Conservation (phyloP, 2,329 filamentous ascomycete species). For the Ceratocystis alfenasii region DNA sequence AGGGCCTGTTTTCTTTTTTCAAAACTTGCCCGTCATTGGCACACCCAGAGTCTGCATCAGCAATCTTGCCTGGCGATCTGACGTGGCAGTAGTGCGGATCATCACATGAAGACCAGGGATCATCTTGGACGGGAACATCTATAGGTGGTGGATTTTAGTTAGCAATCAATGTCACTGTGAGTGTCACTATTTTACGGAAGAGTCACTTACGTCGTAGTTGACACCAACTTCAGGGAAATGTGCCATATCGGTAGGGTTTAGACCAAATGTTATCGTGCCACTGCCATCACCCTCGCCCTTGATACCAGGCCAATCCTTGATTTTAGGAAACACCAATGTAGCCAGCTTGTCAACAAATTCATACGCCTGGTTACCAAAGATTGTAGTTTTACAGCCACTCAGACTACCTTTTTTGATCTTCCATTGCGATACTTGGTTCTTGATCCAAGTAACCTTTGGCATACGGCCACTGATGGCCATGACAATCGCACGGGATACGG, state of each 20-base stretch:
- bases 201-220: slow-evolving; percentile 75
- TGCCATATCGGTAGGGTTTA: slow-evolving; percentile 61
- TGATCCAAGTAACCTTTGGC: slow-evolving; percentile 57
- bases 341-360: slow-evolving; percentile 86
- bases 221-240: slow-evolving; percentile 89
- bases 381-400: slow-evolving; percentile 62
- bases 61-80: slow-evolving; percentile 71
- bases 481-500: slow-evolving; percentile 71
- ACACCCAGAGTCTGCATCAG: slow-evolving; percentile 58
- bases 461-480: slow-evolving; percentile 75
- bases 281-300: slow-evolving; percentile 63
- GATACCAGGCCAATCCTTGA: slow-evolving; percentile 83
- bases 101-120: slow-evolving; percentile 77
- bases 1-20: not conserved
- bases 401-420: slow-evolving; percentile 58
- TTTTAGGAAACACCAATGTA: slow-evolving; percentile 80
- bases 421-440: slow-evolving; percentile 62
- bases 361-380: slow-evolving; percentile 70
- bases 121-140: slow-evolving; percentile 56
- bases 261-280: slow-evolving; percentile 76
- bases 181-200: not conserved
- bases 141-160: slow-evolving; percentile 20
- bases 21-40: slow-evolving; percentile 23
- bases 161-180: not conserved
- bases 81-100: slow-evolving; percentile 72